Evolutionary conservation across 2,329 filamentous ascomycete genomes (phyloP).

Genomic region (Botrytis elliptica): DNA sequence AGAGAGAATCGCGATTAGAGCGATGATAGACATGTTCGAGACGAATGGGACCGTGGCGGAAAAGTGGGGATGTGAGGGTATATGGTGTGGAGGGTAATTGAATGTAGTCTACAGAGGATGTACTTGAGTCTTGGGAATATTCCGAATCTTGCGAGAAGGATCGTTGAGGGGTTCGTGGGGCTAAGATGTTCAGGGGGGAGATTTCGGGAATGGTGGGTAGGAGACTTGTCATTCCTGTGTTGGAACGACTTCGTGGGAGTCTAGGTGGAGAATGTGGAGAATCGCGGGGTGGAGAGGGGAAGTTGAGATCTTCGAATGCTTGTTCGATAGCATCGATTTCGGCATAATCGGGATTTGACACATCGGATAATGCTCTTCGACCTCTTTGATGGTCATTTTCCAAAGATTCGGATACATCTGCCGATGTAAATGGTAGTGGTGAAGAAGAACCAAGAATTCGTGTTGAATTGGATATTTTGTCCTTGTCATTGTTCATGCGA

Average conservation of each 20-base stretch:
- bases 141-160: conserved; percentile 19
- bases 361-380: not conserved
- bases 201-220: conserved; percentile 48
- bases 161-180: conserved; percentile 3
- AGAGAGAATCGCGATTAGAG: conserved; percentile 34
- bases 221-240: conserved; percentile 28
- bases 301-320: conserved; percentile 32
- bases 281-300: conserved; percentile 40
- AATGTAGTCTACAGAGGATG: conserved; percentile 39
- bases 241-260: conserved; percentile 33
- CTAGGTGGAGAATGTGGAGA: conserved; percentile 36
- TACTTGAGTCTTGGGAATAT: conserved; percentile 11
- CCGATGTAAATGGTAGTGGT: not conserved
- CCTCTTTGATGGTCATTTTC: not conserved
- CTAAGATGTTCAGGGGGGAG: conserved; percentile 26
- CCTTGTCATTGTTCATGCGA: conserved; percentile 43
- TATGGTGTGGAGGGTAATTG: conserved; percentile 44
- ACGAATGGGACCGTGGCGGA: conserved; percentile 56
- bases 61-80: conserved; percentile 49
- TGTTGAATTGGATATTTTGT: conserved; percentile 25
- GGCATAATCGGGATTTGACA: not conserved
- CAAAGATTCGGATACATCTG: not conserved
- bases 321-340: conserved; percentile 21
- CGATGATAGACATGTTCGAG: conserved; percentile 46
- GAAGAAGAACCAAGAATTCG: not conserved